A percentile compares a stretch with the other conserved stretches of the same genome.
Evolutionary conservation across 352 stramenopile species (phyloP).

Genomic region (Pythium vanterpoolii): DNA sequence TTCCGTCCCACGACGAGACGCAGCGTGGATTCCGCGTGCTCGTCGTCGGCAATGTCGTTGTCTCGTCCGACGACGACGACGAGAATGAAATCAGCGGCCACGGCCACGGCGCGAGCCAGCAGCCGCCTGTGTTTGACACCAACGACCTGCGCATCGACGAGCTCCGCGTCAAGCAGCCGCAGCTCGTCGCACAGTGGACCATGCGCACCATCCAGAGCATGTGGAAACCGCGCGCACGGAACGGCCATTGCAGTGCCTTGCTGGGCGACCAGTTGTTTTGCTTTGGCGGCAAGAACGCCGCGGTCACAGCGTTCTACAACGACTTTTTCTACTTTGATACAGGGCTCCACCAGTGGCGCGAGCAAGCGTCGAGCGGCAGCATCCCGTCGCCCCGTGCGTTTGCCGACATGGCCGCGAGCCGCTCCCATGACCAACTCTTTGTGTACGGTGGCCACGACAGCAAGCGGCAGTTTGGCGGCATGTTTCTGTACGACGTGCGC

Average conservation of each 20-base stretch:
- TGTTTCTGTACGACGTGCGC: slow-evolving; percentile 55
- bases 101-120: slow-evolving; percentile 5
- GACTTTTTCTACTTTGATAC: slow-evolving; percentile 78
- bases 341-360: slow-evolving; percentile 53
- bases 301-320: slow-evolving; percentile 47
- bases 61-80: slow-evolving; percentile 30
- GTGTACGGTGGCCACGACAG: slow-evolving; percentile 59
- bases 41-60: slow-evolving; percentile 58
- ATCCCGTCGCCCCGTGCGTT: slow-evolving; percentile 44
- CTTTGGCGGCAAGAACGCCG: slow-evolving; percentile 66
- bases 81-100: too few relatives aligned
- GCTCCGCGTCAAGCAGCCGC: slow-evolving; percentile 44
- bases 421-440: slow-evolving; percentile 54
- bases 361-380: slow-evolving; percentile 29
- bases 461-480: slow-evolving; percentile 50
- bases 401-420: slow-evolving; percentile 41
- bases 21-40: slow-evolving; percentile 47
- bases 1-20: slow-evolving; percentile 39
- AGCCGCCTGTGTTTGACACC: slow-evolving; percentile 38
- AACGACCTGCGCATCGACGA: slow-evolving; percentile 59
- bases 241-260: slow-evolving; percentile 60
- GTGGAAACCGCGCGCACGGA: slow-evolving; percentile 55
- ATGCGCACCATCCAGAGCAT: slow-evolving; percentile 39
- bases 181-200: slow-evolving; percentile 54
- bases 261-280: slow-evolving; percentile 62